A percentile compares a stretch with the other conserved stretches of the same genome.
These are phyloP conservation scores for Globisporangium polare DNA, from an alignment of 352 stramenopile species.

Conservation along the genomic window DNA sequence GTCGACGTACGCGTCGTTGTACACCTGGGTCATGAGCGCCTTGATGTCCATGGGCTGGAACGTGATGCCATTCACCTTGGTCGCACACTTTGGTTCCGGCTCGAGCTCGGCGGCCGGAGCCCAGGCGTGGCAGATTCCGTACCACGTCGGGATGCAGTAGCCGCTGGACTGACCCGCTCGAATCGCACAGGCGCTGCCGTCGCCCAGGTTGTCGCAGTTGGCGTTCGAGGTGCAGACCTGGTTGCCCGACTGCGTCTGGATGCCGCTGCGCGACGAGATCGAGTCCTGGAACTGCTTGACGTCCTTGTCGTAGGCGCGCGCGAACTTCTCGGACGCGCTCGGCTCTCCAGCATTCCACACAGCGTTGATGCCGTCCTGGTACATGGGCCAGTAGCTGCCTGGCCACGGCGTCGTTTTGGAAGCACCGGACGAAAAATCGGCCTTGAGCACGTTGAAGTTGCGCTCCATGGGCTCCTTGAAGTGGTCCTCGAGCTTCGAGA, in stretches of 20 bases:
- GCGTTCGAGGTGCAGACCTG: slow-evolving; percentile 2
- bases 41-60: slow-evolving; percentile 55
- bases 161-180: slow-evolving; percentile 23
- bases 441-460: slow-evolving; percentile 25
- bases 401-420: slow-evolving; percentile 29
- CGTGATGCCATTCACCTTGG: slow-evolving; percentile 40
- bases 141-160: slow-evolving; percentile 48
- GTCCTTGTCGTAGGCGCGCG: slow-evolving; percentile 20
- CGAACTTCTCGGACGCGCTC: slow-evolving; percentile 28
- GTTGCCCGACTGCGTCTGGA: slow-evolving; percentile 11
- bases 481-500: slow-evolving; percentile 27
- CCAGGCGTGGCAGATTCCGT: slow-evolving; percentile 52
- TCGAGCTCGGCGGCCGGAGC: slow-evolving; percentile 34
- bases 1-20: slow-evolving; percentile 27
- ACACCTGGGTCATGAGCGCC: slow-evolving; percentile 35
- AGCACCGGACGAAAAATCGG: slow-evolving; percentile 17
- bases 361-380: slow-evolving; percentile 58
- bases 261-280: slow-evolving; percentile 18
- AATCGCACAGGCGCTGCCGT: slow-evolving; percentile 29
- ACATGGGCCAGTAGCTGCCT: slow-evolving; percentile 52
- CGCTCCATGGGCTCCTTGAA: slow-evolving; percentile 25
- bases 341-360: slow-evolving; percentile 20
- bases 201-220: slow-evolving; percentile 13
- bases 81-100: slow-evolving; percentile 32
- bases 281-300: slow-evolving; percentile 18